Conservation (phyloP, 768 basidiomycete species). For the Phlegmacium glaucopus region DNA sequence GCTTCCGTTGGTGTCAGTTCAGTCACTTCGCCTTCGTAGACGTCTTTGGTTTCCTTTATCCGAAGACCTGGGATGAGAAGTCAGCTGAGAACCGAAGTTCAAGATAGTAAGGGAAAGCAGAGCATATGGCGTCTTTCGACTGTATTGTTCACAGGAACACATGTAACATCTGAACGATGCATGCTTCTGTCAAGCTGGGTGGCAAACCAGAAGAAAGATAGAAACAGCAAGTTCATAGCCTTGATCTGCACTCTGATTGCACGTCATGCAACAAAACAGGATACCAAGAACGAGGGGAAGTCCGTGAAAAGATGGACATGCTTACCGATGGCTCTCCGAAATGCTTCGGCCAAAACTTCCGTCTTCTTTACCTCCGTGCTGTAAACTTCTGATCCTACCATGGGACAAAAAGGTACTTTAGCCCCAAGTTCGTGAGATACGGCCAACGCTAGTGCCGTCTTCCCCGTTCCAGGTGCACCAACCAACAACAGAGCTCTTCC, state of each 20-base stretch:
- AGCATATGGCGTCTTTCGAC: too few species aligned
- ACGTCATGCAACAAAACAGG: constrained; percentile 4
- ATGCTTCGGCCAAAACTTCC: constrained; percentile 92
- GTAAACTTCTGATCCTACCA: constrained; percentile 98
- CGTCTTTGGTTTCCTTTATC: constrained; percentile 99
- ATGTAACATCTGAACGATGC: too few species aligned
- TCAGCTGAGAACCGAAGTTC: too few species aligned
- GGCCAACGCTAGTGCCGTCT: constrained; percentile 95
- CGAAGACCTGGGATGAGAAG: constrained; percentile 62
- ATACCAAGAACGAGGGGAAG: constrained; percentile 7
- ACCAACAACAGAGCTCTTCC: constrained; percentile 90
- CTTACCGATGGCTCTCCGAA: constrained; percentile 93
- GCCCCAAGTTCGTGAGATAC: constrained; percentile 91
- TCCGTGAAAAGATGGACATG: constrained; percentile 9
- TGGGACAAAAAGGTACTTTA: constrained; percentile 97
- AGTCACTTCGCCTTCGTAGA: constrained; percentile 98
- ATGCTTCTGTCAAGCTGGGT: too few species aligned
- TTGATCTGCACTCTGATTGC: background rate
- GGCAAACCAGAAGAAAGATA: too few species aligned
- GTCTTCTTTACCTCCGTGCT: constrained; percentile 98
- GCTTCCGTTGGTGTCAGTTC: constrained; percentile 95
- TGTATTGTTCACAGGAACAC: too few species aligned
- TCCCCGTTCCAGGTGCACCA: constrained; percentile 96
- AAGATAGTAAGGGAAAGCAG: too few species aligned
- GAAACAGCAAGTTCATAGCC: too few species aligned